These are phyloP conservation scores for Metarhizium humberi DNA, from an alignment of 2,329 filamentous ascomycete species.

Conservation along the genomic window DNA sequence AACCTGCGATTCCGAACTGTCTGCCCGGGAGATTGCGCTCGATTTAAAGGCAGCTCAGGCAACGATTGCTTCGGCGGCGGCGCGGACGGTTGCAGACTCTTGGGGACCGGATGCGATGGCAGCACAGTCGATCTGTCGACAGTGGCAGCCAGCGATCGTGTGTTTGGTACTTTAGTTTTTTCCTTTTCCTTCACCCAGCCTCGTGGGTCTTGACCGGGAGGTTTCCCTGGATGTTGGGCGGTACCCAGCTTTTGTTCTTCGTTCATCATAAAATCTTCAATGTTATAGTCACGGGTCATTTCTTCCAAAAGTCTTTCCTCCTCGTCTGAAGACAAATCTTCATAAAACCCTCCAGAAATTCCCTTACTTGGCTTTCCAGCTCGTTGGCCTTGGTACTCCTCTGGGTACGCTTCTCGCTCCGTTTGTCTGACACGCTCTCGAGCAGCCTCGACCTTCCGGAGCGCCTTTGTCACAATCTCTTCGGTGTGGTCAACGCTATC, in stretches of 20 bases:
- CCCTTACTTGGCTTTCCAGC: slow-evolving; percentile 17
- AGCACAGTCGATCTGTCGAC: slow-evolving; percentile 42
- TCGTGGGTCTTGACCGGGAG: slow-evolving; percentile 65
- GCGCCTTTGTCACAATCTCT: slow-evolving; percentile 43
- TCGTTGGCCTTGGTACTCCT: slow-evolving; percentile 16
- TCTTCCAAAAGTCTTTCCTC: slow-evolving; percentile 78
- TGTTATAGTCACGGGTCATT: slow-evolving; percentile 73
- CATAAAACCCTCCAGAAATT: slow-evolving; percentile 47
- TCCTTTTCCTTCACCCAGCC: slow-evolving; percentile 73
- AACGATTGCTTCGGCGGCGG: slow-evolving; percentile 41
- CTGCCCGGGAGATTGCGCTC: slow-evolving; percentile 23
- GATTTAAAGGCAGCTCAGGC: slow-evolving; percentile 31
- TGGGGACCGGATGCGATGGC: slow-evolving; percentile 8
- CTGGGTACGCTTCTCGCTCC: slow-evolving; percentile 51
- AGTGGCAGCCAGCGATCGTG: slow-evolving; percentile 55
- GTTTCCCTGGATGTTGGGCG: slow-evolving; percentile 24
- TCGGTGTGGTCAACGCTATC: slow-evolving; percentile 26
- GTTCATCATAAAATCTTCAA: slow-evolving; percentile 70
- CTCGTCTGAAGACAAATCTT: slow-evolving; percentile 54
- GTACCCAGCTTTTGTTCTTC: slow-evolving; percentile 45
- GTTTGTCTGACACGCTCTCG: slow-evolving; percentile 67
- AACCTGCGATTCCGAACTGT: slow-evolving; percentile 67
- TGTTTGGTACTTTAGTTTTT: slow-evolving; percentile 28
- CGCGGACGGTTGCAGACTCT: slow-evolving; percentile 18
- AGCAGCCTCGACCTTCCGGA: slow-evolving; percentile 62